phyloP scores from a whole-genome alignment of 495 filamentous ascomycete species.

The Aspergillus avenaceus region DNA sequence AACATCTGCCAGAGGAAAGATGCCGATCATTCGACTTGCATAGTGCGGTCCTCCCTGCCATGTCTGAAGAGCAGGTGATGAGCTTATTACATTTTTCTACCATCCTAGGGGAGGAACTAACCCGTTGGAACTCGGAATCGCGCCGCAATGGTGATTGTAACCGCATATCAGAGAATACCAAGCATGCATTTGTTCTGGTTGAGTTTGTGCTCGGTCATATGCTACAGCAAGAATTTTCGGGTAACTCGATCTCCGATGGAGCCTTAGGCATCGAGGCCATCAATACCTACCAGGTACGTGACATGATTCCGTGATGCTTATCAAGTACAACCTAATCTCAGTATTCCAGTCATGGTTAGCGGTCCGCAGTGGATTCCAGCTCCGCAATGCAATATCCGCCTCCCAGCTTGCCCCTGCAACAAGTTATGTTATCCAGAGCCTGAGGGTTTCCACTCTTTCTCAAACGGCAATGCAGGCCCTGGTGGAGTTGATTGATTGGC shows the following conservation, averaged over 20 bases:
- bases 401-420: slow-evolving; percentile 16
- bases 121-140: slow-evolving; percentile 37
- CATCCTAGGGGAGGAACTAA: slow-evolving; percentile 71
- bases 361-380: slow-evolving; percentile 21
- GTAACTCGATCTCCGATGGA: slow-evolving; percentile 16
- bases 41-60: slow-evolving; percentile 35
- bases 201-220: slow-evolving; percentile 35
- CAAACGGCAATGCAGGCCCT: slow-evolving; percentile 29
- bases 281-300: slow-evolving; percentile 34
- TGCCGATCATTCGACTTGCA: slow-evolving; percentile 47
- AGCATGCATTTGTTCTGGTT: slow-evolving; percentile 35
- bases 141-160: slow-evolving; percentile 15
- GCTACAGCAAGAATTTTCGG: slow-evolving; percentile 22
- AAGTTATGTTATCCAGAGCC: slow-evolving; percentile 16
- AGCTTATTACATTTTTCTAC: slow-evolving; percentile 68
- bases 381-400: slow-evolving; percentile 14
- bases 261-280: slow-evolving; percentile 29
- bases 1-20: slow-evolving; percentile 45
- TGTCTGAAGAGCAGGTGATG: slow-evolving; percentile 52
- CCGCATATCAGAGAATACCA: slow-evolving; percentile 27
- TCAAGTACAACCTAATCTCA: background rate
- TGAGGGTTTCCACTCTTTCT: slow-evolving; percentile 25
- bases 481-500: slow-evolving; percentile 26
- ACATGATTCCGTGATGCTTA: background rate
- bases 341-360: slow-evolving; percentile 22